phyloP scores from a whole-genome alignment of 176 grass and related monocot species.

The Avena insularis region DNA sequence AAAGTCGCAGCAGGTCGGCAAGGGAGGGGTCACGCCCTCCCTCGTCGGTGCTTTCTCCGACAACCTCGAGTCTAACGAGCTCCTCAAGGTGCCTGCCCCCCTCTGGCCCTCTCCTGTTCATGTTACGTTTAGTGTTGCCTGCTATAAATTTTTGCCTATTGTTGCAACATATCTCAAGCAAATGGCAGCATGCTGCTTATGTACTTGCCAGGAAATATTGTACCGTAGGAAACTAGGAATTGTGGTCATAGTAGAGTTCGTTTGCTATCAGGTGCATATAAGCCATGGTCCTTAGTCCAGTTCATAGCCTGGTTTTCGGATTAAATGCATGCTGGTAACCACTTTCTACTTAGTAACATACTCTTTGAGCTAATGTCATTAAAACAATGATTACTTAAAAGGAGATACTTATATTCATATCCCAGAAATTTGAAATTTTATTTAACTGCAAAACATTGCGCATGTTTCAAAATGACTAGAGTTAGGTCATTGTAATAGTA shows the following conservation, averaged over 20 bases:
- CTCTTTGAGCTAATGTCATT: not conserved
- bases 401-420: not conserved
- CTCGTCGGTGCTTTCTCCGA: constrained; percentile 73
- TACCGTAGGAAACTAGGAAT: not conserved
- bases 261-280: not conserved
- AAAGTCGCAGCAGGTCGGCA: constrained; percentile 93
- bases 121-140: not conserved
- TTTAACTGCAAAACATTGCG: not conserved
- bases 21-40: constrained; percentile 74
- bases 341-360: not conserved
- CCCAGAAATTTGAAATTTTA: not conserved
- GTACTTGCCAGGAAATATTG: not conserved
- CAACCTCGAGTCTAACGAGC: constrained; percentile 90
- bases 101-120: not conserved
- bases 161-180: not conserved
- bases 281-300: not conserved
- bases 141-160: not conserved
- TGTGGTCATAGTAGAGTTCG: not conserved
- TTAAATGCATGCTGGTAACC: not conserved
- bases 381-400: not conserved
- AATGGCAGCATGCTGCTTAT: not conserved
- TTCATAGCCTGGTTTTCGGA: not conserved
- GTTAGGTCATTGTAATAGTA: not conserved
- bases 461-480: not conserved
- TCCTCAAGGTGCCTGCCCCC: constrained; percentile 69